These are phyloP conservation scores for Epithele typhae DNA, from an alignment of 768 basidiomycete genomes.

Conservation along the genomic window DNA sequence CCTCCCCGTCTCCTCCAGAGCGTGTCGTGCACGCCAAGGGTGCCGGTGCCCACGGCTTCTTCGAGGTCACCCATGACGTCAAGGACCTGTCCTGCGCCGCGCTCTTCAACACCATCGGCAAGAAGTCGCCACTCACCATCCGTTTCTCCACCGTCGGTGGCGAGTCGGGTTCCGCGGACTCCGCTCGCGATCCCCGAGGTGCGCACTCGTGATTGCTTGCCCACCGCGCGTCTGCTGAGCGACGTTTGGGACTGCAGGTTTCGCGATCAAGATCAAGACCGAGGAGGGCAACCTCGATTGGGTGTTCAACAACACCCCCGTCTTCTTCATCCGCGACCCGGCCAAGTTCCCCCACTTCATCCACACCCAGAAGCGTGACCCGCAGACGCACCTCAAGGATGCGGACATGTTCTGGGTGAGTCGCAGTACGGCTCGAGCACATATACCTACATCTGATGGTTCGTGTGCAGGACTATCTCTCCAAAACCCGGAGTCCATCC, in stretches of 20 bases:
- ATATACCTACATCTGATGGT: conserved; percentile 30
- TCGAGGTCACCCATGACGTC: conserved; percentile 84
- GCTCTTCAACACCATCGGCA: conserved; percentile 61
- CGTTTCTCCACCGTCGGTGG: conserved; percentile 96
- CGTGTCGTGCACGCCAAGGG: conserved; percentile 94
- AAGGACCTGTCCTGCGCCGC: conserved; percentile 74
- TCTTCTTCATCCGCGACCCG: conserved; percentile 87
- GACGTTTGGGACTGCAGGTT: conserved; percentile 43
- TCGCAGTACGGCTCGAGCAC: conserved; percentile 3
- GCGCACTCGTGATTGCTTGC: background rate
- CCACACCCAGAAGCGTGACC: conserved; percentile 89
- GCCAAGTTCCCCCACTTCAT: conserved; percentile 93
- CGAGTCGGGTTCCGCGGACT: conserved; percentile 83
- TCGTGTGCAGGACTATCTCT: conserved; percentile 79
- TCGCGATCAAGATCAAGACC: conserved; percentile 85
- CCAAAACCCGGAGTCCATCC: conserved; percentile 87
- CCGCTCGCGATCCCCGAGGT: conserved; percentile 82
- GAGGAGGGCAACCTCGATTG: conserved; percentile 91
- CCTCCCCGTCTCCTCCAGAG: too few relatives aligned
- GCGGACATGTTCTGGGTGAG: conserved; percentile 79
- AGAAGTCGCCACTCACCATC: conserved; percentile 68
- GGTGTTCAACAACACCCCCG: conserved; percentile 90
- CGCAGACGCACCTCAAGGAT: conserved; percentile 89
- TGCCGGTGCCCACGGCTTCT: conserved; percentile 89
- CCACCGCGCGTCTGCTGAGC: background rate